Conservation (phyloP, 768 basidiomycete genomes). For the Trametes cingulata region DNA sequence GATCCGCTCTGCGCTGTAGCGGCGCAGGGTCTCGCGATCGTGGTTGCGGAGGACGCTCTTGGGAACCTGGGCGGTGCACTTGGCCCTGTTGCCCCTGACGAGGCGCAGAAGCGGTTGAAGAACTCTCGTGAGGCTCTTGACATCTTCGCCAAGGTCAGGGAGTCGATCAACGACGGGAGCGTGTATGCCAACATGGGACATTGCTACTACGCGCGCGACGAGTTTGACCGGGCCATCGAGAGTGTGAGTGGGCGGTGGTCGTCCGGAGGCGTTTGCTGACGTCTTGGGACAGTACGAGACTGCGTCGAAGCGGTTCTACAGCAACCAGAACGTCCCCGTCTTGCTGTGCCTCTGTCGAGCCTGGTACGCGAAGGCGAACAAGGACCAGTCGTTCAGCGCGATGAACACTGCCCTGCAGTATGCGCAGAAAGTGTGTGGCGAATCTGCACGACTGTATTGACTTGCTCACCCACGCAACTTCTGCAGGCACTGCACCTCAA, state of each 20-base stretch:
- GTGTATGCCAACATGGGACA: conserved; percentile 97
- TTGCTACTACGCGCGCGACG: conserved; percentile 89
- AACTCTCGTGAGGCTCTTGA: conserved; percentile 87
- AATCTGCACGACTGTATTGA: background rate
- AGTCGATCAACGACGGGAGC: conserved; percentile 77
- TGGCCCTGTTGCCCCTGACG: conserved; percentile 49
- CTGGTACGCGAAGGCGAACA: conserved; percentile 93
- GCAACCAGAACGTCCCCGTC: conserved; percentile 70
- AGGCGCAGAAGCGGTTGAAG: conserved; percentile 61
- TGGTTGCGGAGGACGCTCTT: conserved; percentile 88
- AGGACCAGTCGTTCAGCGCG: conserved; percentile 78
- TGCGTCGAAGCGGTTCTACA: conserved; percentile 77
- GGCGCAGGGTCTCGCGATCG: conserved; percentile 93
- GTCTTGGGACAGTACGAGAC: conserved; percentile 75
- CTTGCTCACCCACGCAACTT: conserved; percentile 2
- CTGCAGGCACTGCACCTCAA: conserved; percentile 79
- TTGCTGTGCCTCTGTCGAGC: conserved; percentile 87
- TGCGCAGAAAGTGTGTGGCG: conserved; percentile 64
- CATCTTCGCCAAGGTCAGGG: conserved; percentile 88
- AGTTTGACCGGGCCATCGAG: conserved; percentile 95
- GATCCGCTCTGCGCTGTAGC: conserved; percentile 90
- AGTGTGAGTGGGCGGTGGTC: conserved; percentile 57
- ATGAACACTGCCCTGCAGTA: conserved; percentile 86
- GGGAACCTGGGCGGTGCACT: conserved; percentile 61
- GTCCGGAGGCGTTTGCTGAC: conserved; percentile 1